Evolutionary conservation across 441 rosid species (phyloP), one percentile per base, ranked within the genome.

Genomic region (Omphalea diandra): DNA sequence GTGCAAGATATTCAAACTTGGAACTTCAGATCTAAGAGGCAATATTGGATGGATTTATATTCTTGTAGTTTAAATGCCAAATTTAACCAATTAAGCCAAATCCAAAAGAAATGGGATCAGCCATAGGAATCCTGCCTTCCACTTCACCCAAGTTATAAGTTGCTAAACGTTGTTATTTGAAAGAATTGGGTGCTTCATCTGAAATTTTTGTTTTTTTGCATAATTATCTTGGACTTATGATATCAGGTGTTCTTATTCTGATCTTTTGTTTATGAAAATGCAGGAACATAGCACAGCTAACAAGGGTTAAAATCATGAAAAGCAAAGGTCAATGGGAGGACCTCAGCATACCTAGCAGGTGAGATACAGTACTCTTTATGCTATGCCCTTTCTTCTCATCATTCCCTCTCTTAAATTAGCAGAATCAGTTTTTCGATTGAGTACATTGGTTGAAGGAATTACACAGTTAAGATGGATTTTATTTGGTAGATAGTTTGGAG

Each of bases 271-370:
- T n/a, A n/a, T n/a, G n/a, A n/a, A n/a, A 33, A 62, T 78, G 73
- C 79, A 88, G 97, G 85, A 94, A 91, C 78, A 86, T 94, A 78
- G 93, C 97, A 62, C 94, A 88, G 73, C 90, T 94, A 67, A 79
- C 95, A 26, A 88, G 80, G 83, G 93, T 94, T 60, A 87, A 79
- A 75, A 67, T 88, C 67, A 84, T 85, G 90, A 87, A 83, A 64
- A 84, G 69, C 70, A 77, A 77, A 71, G 88, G 90, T 69, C 76
- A 85, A 50, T 90, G 97, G 97, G 82, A 87, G 63, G 92, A 88
- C 80, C 97, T 94, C 32, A 69, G 52, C 26, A 80, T 94, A 78
- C 97, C 97, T 60, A 83, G 10, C 67, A 87, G 95, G 98, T 91
- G 47, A 31, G 33, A 76, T 26, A 7, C 24, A 6, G 12, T 57